Evolutionary conservation across 2,329 filamentous ascomycete genomes (phyloP).

Genomic region (Stachybotrys chartarum): DNA sequence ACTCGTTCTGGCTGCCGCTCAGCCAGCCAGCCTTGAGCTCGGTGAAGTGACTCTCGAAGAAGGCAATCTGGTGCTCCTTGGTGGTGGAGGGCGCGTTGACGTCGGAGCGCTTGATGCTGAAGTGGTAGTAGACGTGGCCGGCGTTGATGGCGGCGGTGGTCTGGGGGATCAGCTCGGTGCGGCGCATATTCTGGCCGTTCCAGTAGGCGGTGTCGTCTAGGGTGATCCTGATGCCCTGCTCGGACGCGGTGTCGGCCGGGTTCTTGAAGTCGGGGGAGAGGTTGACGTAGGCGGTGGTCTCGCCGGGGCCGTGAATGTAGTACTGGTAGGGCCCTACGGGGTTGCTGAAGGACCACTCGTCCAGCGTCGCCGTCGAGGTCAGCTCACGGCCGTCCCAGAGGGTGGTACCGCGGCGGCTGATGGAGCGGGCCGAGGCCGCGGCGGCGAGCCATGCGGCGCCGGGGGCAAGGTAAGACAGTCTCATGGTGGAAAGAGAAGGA

Average conservation of each 20-base stretch:
- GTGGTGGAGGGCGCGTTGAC: slow-evolving; percentile 53
- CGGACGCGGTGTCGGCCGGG: slow-evolving; percentile 52
- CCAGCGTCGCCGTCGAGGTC: not conserved
- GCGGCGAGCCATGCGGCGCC: slow-evolving; percentile 1
- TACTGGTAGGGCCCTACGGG: slow-evolving; percentile 50
- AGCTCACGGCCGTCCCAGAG: slow-evolving; percentile 1
- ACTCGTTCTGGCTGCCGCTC: slow-evolving; percentile 33
- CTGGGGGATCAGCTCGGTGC: slow-evolving; percentile 68
- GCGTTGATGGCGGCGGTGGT: slow-evolving; percentile 56
- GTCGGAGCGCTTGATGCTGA: slow-evolving; percentile 53
- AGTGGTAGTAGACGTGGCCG: slow-evolving; percentile 68
- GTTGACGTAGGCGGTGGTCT: slow-evolving; percentile 53
- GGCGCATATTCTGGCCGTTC: slow-evolving; percentile 66
- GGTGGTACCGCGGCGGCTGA: not conserved
- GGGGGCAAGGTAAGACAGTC: not conserved
- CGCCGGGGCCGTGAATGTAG: slow-evolving; percentile 62
- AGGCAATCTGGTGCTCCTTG: slow-evolving; percentile 59
- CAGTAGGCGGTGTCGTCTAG: slow-evolving; percentile 58
- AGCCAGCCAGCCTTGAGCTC: slow-evolving; percentile 66
- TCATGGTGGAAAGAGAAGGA: not conserved
- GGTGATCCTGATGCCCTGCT: slow-evolving; percentile 61
- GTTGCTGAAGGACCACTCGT: not conserved
- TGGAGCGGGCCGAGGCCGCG: not conserved
- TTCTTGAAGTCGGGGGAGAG: slow-evolving; percentile 56
- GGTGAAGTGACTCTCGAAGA: slow-evolving; percentile 66